Percentiles rank a stretch among this genome's conserved stretches.
Conservation (phyloP, 2,329 filamentous ascomycete genomes). For the Didymosphaeria variabile region DNA sequence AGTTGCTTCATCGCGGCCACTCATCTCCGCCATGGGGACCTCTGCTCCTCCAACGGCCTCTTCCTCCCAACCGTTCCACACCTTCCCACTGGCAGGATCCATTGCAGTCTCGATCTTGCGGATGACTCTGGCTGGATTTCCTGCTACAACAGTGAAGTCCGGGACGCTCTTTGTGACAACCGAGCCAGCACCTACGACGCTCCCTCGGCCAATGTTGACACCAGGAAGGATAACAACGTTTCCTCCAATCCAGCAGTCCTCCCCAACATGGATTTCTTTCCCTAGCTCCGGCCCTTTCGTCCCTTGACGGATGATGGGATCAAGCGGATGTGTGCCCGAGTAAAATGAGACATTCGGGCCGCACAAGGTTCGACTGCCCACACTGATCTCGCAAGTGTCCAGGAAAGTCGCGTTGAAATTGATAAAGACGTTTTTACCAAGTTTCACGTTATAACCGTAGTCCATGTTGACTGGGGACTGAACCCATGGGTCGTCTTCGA, state of each 20-base stretch:
- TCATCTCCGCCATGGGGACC: constrained; percentile 79
- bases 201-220: constrained; percentile 78
- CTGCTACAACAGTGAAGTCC: constrained; percentile 70
- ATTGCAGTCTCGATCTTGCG: constrained; percentile 47
- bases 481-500: constrained; percentile 73
- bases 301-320: constrained; percentile 77
- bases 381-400: constrained; percentile 77
- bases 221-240: constrained; percentile 72
- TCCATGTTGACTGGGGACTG: constrained; percentile 76
- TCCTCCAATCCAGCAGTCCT: constrained; percentile 68
- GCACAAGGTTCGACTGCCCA: constrained; percentile 80
- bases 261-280: constrained; percentile 76
- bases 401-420: constrained; percentile 79
- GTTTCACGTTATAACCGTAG: constrained; percentile 77
- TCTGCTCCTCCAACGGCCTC: constrained; percentile 78
- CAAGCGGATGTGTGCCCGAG: constrained; percentile 78
- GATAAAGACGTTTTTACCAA: constrained; percentile 77
- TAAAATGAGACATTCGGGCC: constrained; percentile 83
- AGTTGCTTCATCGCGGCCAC: constrained; percentile 66
- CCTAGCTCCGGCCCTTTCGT: constrained; percentile 78
- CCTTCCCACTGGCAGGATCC: constrained; percentile 34
- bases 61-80: constrained; percentile 68
- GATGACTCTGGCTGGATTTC: constrained; percentile 74
- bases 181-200: constrained; percentile 79
- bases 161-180: constrained; percentile 82